Conservation (phyloP, 306 rosid species). For the Casuarina glauca region DNA sequence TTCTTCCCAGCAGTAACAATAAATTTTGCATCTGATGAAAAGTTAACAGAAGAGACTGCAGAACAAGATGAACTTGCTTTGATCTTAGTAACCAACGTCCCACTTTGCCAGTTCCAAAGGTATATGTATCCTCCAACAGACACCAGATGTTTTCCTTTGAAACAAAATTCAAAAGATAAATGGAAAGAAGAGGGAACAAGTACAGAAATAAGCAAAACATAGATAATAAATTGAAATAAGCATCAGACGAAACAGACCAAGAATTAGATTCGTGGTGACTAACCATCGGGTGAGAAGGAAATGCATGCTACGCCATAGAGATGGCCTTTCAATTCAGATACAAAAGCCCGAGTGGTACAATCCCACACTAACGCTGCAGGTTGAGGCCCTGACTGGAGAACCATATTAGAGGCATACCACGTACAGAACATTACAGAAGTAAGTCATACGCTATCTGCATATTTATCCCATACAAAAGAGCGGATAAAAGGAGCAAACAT, state of each 20-base stretch:
- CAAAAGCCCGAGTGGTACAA: constrained; percentile 35
- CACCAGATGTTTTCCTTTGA: constrained; percentile 60
- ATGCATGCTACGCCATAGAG: constrained; percentile 60
- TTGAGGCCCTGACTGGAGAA: constrained; percentile 68
- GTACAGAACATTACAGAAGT: constrained; percentile 1
- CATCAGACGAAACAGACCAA: constrained; percentile 20
- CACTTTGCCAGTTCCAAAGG: constrained; percentile 72
- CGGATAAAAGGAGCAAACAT: constrained; percentile 4
- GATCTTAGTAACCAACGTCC: constrained; percentile 57
- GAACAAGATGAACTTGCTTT: constrained; percentile 67
- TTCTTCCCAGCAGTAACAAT: constrained; percentile 70
- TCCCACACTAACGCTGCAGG: constrained; percentile 74
- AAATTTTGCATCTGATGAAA: constrained; percentile 62
- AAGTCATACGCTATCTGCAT: constrained; percentile 21
- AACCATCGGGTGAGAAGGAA: constrained; percentile 78
- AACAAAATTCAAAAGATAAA: constrained; percentile 16
- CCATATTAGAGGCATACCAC: constrained; percentile 24
- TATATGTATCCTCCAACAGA: constrained; percentile 68
- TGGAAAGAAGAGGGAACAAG: neutral
- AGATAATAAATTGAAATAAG: constrained; percentile 24
- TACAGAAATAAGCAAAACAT: constrained; percentile 1
- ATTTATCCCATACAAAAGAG: constrained; percentile 12
- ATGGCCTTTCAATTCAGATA: constrained; percentile 70
- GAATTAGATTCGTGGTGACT: constrained; percentile 29
- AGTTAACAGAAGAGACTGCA: constrained; percentile 55